These are phyloP conservation scores for Magnolia kwangsiensis DNA, from an alignment of 164 flowering plant genomes.

Conservation along the genomic window DNA sequence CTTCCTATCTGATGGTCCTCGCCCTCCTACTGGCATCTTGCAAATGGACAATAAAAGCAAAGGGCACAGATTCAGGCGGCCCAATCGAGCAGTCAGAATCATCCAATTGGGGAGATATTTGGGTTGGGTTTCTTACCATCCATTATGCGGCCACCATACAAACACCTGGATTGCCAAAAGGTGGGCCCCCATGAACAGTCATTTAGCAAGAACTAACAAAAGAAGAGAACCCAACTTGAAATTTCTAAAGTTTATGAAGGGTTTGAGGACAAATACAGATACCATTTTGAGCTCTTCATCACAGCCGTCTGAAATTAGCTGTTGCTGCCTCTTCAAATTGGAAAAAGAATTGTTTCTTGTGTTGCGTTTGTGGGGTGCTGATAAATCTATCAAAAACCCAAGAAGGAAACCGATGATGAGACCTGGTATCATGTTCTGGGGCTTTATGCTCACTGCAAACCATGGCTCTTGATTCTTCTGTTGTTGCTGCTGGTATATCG, in stretches of 20 bases:
- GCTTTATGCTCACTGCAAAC: constrained; percentile 49
- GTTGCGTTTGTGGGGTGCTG: constrained; percentile 29
- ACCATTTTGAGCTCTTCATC: constrained; percentile 87
- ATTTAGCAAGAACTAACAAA: background rate
- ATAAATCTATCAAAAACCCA: constrained; percentile 64
- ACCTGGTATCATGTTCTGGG: constrained; percentile 81
- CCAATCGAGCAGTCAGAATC: too few relatives aligned
- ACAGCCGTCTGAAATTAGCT: constrained; percentile 15
- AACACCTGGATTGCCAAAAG: too few relatives aligned
- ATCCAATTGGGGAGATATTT: too few relatives aligned
- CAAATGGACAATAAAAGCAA: too few relatives aligned
- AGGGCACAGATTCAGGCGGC: too few relatives aligned
- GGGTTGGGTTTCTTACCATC: too few relatives aligned
- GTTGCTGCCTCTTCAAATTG: constrained; percentile 20
- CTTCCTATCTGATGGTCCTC: too few relatives aligned
- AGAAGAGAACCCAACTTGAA: background rate
- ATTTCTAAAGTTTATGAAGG: background rate
- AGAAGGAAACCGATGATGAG: constrained; percentile 74
- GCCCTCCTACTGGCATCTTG: too few relatives aligned
- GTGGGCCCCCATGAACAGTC: background rate
- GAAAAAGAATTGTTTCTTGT: constrained; percentile 16
- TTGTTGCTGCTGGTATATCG: background rate
- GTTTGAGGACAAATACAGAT: constrained; percentile 2
- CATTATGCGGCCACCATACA: too few relatives aligned
- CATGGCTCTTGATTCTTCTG: constrained; percentile 33